A percentile compares a stretch with the other conserved stretches of the same genome.
phyloP scores from a whole-genome alignment of 2,329 filamentous ascomycete genomes.

The Bipolaris oryzae region DNA sequence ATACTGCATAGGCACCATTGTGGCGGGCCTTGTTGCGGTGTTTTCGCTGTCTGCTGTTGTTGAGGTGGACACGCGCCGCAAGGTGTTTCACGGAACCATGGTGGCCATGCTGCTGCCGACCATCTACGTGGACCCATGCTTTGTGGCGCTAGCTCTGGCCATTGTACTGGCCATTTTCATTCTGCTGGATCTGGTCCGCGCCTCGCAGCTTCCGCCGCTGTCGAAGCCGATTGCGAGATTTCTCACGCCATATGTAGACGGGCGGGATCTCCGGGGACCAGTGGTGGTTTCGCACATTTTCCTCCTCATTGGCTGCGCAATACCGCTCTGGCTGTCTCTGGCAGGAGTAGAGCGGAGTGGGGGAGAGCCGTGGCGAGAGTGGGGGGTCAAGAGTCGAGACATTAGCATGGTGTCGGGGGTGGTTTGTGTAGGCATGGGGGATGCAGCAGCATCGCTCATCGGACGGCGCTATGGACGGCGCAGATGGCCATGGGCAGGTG shows the following conservation, averaged over 20 bases:
- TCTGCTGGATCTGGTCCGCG: constrained; percentile 84
- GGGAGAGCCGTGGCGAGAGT: constrained; percentile 65
- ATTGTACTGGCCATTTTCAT: constrained; percentile 84
- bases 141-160: constrained; percentile 77
- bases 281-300: constrained; percentile 98
- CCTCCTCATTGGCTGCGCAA: constrained; percentile 89
- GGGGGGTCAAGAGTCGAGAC: constrained; percentile 75
- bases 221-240: constrained; percentile 86
- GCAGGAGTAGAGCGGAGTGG: constrained; percentile 69
- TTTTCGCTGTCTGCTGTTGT: constrained; percentile 75
- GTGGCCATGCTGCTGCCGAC: constrained; percentile 92
- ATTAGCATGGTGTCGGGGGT: constrained; percentile 91
- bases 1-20: constrained; percentile 76
- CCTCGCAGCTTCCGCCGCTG: constrained; percentile 87
- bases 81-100: constrained; percentile 99
- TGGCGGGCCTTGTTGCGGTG: constrained; percentile 74
- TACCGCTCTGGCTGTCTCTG: constrained; percentile 88
- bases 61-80: constrained; percentile 93
- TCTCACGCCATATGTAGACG: constrained; percentile 91
- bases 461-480: constrained; percentile 82
- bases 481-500: constrained; percentile 97
- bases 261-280: constrained; percentile 87
- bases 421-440: constrained; percentile 92
- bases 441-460: constrained; percentile 89
- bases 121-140: constrained; percentile 84